These are phyloP conservation scores for Arthrobotrys pseudoclavata DNA, from an alignment of 2,329 filamentous ascomycete genomes.

Conservation along the genomic window DNA sequence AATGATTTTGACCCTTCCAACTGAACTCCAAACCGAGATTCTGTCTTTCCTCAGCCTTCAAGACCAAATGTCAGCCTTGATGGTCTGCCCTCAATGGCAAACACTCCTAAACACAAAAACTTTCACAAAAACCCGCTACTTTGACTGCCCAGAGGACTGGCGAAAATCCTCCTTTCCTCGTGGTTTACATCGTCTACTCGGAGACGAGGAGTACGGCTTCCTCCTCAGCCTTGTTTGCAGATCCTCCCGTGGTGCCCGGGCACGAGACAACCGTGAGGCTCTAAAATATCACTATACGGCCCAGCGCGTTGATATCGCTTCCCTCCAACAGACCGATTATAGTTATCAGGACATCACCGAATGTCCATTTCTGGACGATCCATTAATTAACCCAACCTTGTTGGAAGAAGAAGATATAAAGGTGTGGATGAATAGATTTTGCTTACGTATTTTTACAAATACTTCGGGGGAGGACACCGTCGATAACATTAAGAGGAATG, in stretches of 20 bases:
- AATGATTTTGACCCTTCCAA: slow-evolving; percentile 25
- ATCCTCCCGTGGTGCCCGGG: too few species aligned
- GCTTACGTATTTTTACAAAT: too few species aligned
- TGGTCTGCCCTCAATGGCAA: background rate
- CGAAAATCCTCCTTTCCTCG: background rate
- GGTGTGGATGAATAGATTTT: too few species aligned
- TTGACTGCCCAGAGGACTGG: background rate
- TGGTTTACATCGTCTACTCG: background rate
- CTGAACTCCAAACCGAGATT: slow-evolving; percentile 28
- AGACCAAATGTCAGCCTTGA: slow-evolving; percentile 4
- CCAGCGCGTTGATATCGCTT: background rate
- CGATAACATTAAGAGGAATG: too few species aligned
- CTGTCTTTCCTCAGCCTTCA: slow-evolving; percentile 5
- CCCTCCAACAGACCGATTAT: too few species aligned
- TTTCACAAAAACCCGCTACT: background rate
- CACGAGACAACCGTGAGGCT: background rate
- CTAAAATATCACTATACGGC: too few species aligned
- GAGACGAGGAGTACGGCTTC: background rate
- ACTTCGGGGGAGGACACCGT: too few species aligned
- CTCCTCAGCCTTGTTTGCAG: too few species aligned
- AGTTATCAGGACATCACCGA: background rate
- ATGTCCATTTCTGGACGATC: background rate
- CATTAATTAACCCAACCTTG: too few species aligned
- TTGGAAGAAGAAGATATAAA: too few species aligned
- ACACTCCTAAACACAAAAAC: background rate